A percentile compares a stretch with the other conserved stretches of the same genome.
Conservation (phyloP, 208 protist species). For the Trypanosoma cruzi region DNA sequence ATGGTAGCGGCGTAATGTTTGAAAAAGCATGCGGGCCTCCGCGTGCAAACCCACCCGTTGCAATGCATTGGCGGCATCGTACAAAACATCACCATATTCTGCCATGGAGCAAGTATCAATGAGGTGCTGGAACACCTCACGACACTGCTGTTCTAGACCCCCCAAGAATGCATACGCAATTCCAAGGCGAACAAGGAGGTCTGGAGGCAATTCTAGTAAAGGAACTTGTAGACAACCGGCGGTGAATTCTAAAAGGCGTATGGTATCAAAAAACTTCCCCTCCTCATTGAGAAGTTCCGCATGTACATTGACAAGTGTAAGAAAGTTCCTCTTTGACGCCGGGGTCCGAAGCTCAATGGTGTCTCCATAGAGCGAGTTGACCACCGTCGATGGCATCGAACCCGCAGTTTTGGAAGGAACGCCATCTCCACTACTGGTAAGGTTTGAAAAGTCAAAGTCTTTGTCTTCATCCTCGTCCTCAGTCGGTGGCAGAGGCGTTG, state of each 20-base stretch:
- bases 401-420: background rate
- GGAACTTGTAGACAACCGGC: slow-evolving; percentile 63
- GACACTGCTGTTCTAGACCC: slow-evolving; percentile 56
- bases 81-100: slow-evolving; percentile 81
- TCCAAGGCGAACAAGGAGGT: slow-evolving; percentile 81
- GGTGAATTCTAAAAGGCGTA: slow-evolving; percentile 67
- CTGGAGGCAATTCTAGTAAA: slow-evolving; percentile 80
- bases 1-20: slow-evolving; percentile 68
- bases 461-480: slow-evolving; percentile 9
- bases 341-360: slow-evolving; percentile 44
- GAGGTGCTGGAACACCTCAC: slow-evolving; percentile 81
- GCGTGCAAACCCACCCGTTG: slow-evolving; percentile 73
- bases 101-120: slow-evolving; percentile 80
- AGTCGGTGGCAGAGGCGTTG: background rate
- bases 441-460: slow-evolving; percentile 36
- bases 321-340: slow-evolving; percentile 66
- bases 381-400: slow-evolving; percentile 14
- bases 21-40: slow-evolving; percentile 63
- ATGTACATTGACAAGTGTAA: slow-evolving; percentile 89
- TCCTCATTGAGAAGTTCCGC: slow-evolving; percentile 87
- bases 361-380: slow-evolving; percentile 53
- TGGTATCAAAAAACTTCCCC: slow-evolving; percentile 75
- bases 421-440: background rate
- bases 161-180: slow-evolving; percentile 82
- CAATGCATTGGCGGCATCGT: slow-evolving; percentile 75